Evolutionary conservation across 345 rosid genomes (phyloP), one percentile per base, ranked within the genome.

Genomic region (Aquilaria malaccensis): DNA sequence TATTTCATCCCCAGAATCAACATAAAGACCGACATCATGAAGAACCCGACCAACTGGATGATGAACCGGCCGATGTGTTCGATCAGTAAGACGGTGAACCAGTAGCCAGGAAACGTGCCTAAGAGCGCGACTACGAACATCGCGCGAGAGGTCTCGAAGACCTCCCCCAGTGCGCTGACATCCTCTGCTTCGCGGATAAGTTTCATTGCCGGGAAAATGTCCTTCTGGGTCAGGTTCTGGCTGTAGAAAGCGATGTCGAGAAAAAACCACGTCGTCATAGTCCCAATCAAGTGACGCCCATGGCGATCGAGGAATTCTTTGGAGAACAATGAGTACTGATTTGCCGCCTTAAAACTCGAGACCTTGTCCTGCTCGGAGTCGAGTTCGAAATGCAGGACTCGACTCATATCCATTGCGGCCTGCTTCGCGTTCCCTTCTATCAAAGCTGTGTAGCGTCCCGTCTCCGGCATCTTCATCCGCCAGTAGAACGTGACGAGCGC

Each of bases 381-480:
- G 59, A 84, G 65, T 33, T 85, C 81, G 7, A 77, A 71, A 0
- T 77, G 64, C 6, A 85, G 82, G n/a, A 84, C 85, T 15, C 70
- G 55, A 13, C 75, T 80, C 85, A 85, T 85, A 59, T 85, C 87
- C 0, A 64, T 54, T 1, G 87, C 85, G 0, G 87, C 87, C 68
- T 80, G 78, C 33, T 80, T 74, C 12, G 81, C 78, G 6, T 85
- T 80, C 5, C 90, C 90, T 67, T 72, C 68, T 9, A 85, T 68
- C 12, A 85, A 22, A 4, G 90, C 85, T 0, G 86, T 80, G 76
- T 81, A 82, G 7, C 90, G 74, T 2, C 77, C 85, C 0, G 87
- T 85, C 70, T 82, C 87, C 0, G 90, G 90, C 83, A 85, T 81
- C 48, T 81, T 78, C 83, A 78, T 80, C 14, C 85, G 61, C 86